Conservation (phyloP, 371 early-diverging fungal species). For the Apophysomyces trapeziformis region DNA sequence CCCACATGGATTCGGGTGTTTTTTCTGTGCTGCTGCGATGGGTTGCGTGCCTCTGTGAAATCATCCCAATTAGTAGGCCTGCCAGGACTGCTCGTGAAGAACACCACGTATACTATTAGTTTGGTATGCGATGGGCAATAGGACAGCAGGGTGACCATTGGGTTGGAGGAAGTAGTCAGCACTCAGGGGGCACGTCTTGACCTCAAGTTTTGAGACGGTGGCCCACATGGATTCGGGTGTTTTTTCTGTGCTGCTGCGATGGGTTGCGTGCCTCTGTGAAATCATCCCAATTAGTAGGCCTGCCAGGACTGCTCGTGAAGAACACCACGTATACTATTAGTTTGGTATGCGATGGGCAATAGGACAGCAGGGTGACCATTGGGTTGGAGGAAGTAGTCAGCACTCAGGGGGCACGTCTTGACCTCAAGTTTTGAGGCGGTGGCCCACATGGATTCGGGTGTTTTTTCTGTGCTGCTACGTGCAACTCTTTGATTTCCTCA, state of each 20-base stretch:
- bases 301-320: conserved; percentile 4
- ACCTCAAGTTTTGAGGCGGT: conserved; percentile 3
- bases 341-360: conserved; percentile 11
- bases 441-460: conserved; percentile 7
- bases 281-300: conserved; percentile 5
- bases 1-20: too few species aligned
- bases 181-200: conserved; percentile 5
- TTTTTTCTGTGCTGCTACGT: conserved; percentile 8
- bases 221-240: conserved; percentile 7
- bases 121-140: conserved; percentile 11
- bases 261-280: too few species aligned
- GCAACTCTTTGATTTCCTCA: background rate
- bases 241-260: conserved; percentile 6
- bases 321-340: conserved; percentile 4
- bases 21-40: too few species aligned
- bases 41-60: too few species aligned
- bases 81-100: conserved; percentile 4
- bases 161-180: conserved; percentile 9
- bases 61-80: conserved; percentile 6
- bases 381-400: conserved; percentile 9
- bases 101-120: conserved; percentile 4
- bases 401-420: conserved; percentile 5
- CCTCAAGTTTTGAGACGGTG: conserved; percentile 1
- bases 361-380: conserved; percentile 8
- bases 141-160: conserved; percentile 8